Percentiles rank a stretch among this genome's conserved stretches.
Conservation (phyloP, 2,329 filamentous ascomycete genomes). For the Calonectria pteridis region DNA sequence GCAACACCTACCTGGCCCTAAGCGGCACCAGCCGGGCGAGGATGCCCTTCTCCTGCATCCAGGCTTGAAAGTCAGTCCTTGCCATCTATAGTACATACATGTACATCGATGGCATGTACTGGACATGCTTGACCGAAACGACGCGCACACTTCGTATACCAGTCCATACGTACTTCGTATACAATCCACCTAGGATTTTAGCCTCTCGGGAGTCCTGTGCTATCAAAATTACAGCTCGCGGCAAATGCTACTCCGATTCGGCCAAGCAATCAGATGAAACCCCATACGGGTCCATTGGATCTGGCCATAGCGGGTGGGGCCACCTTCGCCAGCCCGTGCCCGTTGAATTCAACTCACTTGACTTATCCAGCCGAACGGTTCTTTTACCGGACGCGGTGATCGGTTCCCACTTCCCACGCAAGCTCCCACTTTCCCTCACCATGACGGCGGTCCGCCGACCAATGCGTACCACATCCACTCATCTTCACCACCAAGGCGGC, state of each 20-base stretch:
- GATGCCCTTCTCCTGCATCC: background rate
- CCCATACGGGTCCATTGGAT: conserved; percentile 21
- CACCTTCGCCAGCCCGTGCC: conserved; percentile 6
- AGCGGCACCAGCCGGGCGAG: conserved; percentile 14
- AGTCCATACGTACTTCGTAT: background rate
- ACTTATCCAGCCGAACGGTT: conserved; percentile 27
- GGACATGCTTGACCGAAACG: background rate
- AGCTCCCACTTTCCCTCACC: conserved; percentile 10
- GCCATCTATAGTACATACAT: background rate
- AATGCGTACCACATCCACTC: conserved; percentile 20
- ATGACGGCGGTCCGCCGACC: conserved; percentile 6
- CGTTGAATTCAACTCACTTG: conserved; percentile 15
- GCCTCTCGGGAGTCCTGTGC: background rate
- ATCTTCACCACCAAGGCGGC: background rate
- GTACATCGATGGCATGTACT: background rate
- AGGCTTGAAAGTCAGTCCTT: background rate
- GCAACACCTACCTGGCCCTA: background rate
- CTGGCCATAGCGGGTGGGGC: conserved; percentile 8
- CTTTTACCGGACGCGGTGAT: conserved; percentile 21
- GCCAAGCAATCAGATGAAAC: background rate
- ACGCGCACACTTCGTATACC: background rate
- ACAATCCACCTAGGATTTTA: background rate
- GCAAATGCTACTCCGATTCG: conserved; percentile 6
- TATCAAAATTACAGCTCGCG: conserved; percentile 9
- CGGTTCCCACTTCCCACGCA: conserved; percentile 11